These are phyloP conservation scores for Lipomyces kockii DNA, from an alignment of 805 yeast genomes.

Conservation along the genomic window DNA sequence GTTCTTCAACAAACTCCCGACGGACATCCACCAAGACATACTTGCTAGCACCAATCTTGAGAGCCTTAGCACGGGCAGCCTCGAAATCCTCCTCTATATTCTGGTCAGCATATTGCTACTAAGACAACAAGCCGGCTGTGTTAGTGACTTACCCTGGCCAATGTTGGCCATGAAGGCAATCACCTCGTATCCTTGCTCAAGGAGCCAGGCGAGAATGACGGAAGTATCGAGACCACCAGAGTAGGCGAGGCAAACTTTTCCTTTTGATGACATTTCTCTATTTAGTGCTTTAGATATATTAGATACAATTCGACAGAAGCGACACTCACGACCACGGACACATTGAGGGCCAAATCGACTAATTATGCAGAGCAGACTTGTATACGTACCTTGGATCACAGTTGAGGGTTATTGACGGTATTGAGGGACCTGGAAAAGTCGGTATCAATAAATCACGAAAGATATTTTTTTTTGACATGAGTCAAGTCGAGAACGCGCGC, in stretches of 20 bases:
- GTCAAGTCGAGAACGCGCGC: background rate
- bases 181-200: conserved; percentile 97
- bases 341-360: background rate
- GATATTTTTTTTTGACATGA: background rate
- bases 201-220: conserved; percentile 95
- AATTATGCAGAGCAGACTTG: background rate
- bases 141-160: conserved; percentile 62
- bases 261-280: conserved; percentile 67
- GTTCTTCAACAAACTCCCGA: conserved; percentile 90
- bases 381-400: background rate
- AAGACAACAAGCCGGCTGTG: background rate
- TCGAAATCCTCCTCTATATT: conserved; percentile 88
- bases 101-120: background rate
- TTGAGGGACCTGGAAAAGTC: no score
- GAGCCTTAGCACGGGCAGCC: conserved; percentile 94
- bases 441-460: no score
- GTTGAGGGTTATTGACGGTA: background rate
- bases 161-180: conserved; percentile 98
- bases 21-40: conserved; percentile 93
- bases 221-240: conserved; percentile 99
- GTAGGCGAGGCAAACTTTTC: conserved; percentile 98
- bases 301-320: background rate
- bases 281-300: background rate
- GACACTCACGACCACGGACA: no score
- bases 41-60: conserved; percentile 96